These are phyloP conservation scores for Geotrichum aggregatum DNA, from an alignment of 1,139 yeast species.

Conservation along the genomic window DNA sequence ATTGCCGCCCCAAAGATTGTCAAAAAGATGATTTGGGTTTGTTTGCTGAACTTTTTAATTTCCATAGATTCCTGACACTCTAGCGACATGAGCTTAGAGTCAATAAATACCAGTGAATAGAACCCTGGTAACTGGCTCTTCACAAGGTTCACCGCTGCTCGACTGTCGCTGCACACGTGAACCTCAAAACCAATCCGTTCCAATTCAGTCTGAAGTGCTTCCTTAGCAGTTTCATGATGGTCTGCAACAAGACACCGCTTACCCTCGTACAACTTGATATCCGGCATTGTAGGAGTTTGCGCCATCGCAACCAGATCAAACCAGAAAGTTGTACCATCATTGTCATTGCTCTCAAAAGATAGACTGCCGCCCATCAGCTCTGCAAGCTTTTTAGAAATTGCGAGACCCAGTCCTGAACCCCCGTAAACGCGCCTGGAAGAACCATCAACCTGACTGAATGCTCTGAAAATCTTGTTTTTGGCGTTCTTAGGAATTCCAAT, in stretches of 20 bases:
- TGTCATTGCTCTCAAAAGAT: slow-evolving; percentile 50
- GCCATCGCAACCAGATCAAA: slow-evolving; percentile 41
- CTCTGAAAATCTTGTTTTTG: slow-evolving; percentile 51
- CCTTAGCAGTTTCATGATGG: slow-evolving; percentile 37
- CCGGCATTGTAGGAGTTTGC: slow-evolving; percentile 27
- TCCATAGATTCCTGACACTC: slow-evolving; percentile 25
- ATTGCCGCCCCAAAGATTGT: slow-evolving; percentile 32
- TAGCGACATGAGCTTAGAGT: slow-evolving; percentile 28
- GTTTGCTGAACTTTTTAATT: slow-evolving; percentile 25
- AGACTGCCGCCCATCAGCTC: slow-evolving; percentile 58
- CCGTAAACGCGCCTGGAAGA: slow-evolving; percentile 55
- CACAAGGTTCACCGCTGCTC: slow-evolving; percentile 6
- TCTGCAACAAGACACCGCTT: slow-evolving; percentile 42
- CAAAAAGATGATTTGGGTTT: slow-evolving; percentile 29
- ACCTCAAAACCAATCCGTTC: slow-evolving; percentile 41
- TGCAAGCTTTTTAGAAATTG: slow-evolving; percentile 55
- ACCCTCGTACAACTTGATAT: slow-evolving; percentile 30
- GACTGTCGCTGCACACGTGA: slow-evolving; percentile 25
- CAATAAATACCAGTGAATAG: slow-evolving; percentile 30
- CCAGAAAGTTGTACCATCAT: slow-evolving; percentile 51
- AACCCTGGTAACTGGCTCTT: slow-evolving; percentile 11
- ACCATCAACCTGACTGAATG: slow-evolving; percentile 60
- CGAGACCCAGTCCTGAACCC: slow-evolving; percentile 59
- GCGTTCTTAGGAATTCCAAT: slow-evolving; percentile 55
- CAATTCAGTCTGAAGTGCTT: slow-evolving; percentile 39